Evolutionary conservation across 495 filamentous ascomycete species (phyloP).

Genomic region (Neurospora africana): DNA sequence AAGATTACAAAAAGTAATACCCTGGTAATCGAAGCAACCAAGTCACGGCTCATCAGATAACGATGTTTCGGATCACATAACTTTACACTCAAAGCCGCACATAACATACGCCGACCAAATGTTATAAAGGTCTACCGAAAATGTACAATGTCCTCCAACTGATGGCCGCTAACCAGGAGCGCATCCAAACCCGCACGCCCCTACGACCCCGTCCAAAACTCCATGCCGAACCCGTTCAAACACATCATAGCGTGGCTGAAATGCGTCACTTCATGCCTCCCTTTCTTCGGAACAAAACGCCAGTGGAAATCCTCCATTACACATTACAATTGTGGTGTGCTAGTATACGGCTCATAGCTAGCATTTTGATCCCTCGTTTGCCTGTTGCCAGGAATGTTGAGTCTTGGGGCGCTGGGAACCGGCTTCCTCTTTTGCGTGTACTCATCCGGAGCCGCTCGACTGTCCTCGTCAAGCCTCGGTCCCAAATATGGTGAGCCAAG

Average conservation of each 20-base stretch:
- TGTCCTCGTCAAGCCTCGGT: constrained; percentile 12
- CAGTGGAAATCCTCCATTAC: not conserved
- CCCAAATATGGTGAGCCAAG: not conserved
- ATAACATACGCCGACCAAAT: not conserved
- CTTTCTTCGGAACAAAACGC: not conserved
- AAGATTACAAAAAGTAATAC: not conserved
- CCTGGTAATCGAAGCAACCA: not conserved
- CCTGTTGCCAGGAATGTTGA: constrained; percentile 7
- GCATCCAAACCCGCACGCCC: not conserved
- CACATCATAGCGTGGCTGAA: not conserved
- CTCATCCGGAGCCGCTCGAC: constrained; percentile 16
- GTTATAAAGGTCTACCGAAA: not conserved
- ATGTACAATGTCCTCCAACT: not conserved
- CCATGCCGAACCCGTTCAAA: not conserved
- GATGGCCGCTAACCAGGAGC: not conserved
- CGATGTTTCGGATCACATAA: not conserved
- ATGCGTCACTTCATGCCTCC: not conserved
- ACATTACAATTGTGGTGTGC: not conserved
- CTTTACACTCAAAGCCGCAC: not conserved
- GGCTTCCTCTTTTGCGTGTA: constrained; percentile 5
- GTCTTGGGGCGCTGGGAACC: not conserved
- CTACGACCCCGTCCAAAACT: not conserved
- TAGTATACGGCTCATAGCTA: constrained; percentile 11
- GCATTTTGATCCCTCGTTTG: constrained; percentile 10
- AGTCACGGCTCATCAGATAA: not conserved